These are phyloP conservation scores for Cytospora paraplurivora DNA, from an alignment of 2,329 filamentous ascomycete species.

Conservation along the genomic window DNA sequence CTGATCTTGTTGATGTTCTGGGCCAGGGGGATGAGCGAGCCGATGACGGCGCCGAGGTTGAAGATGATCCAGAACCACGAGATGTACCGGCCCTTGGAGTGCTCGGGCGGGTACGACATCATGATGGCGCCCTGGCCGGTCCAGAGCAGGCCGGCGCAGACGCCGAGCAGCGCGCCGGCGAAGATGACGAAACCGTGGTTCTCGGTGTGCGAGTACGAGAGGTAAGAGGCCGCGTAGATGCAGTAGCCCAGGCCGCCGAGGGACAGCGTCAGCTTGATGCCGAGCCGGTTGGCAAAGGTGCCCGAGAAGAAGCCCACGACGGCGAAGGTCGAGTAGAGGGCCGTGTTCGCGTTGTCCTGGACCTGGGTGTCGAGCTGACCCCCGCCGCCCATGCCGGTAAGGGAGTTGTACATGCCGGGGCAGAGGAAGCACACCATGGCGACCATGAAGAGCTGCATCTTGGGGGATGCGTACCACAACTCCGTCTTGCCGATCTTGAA, in stretches of 20 bases:
- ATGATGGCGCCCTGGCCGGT: conserved; percentile 82
- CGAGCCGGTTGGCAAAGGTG: conserved; percentile 76
- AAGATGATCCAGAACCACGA: conserved; percentile 95
- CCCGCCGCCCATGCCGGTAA: conserved; percentile 62
- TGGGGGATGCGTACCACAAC: conserved; percentile 73
- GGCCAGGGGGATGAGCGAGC: conserved; percentile 73
- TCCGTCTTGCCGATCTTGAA: conserved; percentile 52
- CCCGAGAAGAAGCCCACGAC: conserved; percentile 71
- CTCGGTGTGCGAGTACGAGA: conserved; percentile 68
- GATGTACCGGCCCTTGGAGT: conserved; percentile 84
- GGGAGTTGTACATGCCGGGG: conserved; percentile 68
- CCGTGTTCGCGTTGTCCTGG: conserved; percentile 59
- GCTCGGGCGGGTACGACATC: conserved; percentile 85
- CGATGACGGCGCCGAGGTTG: conserved; percentile 88
- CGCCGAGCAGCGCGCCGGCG: conserved; percentile 72
- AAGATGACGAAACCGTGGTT: conserved; percentile 75
- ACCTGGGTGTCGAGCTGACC: conserved; percentile 57
- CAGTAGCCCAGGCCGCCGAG: conserved; percentile 78
- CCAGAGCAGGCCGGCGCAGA: conserved; percentile 81
- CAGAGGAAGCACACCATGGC: conserved; percentile 69
- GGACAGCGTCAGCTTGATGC: conserved; percentile 67
- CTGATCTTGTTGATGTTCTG: conserved; percentile 65
- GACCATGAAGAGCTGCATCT: conserved; percentile 71
- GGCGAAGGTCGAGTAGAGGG: conserved; percentile 54
- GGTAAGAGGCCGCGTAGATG: conserved; percentile 71